A percentile compares a stretch with the other conserved stretches of the same genome.
Conservation (phyloP, 2,329 filamentous ascomycete species). For the Tolypocladium capitatum region DNA sequence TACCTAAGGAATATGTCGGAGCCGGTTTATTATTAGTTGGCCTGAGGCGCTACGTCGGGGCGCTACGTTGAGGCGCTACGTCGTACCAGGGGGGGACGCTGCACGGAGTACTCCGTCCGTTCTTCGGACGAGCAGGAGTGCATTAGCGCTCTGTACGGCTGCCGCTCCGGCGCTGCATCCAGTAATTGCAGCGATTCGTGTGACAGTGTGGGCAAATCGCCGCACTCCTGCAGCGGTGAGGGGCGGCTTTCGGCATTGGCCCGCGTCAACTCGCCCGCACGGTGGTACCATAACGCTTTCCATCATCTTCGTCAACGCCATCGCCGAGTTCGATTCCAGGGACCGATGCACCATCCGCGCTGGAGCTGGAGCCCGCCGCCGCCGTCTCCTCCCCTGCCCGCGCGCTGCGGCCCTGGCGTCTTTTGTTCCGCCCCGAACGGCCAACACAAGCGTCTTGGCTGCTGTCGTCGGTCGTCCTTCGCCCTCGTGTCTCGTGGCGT, state of each 20-base stretch:
- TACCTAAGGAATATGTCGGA: neutral
- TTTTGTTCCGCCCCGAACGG: no score
- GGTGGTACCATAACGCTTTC: no score
- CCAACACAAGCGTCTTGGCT: neutral
- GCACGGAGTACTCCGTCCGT: no score
- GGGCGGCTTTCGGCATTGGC: no score
- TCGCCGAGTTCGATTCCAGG: neutral
- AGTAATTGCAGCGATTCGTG: neutral
- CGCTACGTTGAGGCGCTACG: no score
- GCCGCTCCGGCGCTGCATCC: neutral
- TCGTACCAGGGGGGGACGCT: neutral
- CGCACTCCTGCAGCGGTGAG: no score
- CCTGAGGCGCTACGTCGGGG: neutral
- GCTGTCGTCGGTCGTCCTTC: conserved; percentile 4
- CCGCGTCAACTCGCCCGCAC: no score
- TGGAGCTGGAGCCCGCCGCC: neutral
- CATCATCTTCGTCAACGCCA: neutral
- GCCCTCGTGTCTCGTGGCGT: conserved; percentile 11
- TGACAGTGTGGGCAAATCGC: neutral
- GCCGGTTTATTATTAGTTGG: neutral
- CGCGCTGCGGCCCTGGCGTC: neutral
- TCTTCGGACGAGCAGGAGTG: no score
- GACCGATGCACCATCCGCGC: neutral
- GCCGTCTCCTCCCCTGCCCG: neutral
- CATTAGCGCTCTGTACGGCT: neutral